Evolutionary conservation across 345 rosid genomes (phyloP).

Genomic region (Eucalyptus pauciflora): DNA sequence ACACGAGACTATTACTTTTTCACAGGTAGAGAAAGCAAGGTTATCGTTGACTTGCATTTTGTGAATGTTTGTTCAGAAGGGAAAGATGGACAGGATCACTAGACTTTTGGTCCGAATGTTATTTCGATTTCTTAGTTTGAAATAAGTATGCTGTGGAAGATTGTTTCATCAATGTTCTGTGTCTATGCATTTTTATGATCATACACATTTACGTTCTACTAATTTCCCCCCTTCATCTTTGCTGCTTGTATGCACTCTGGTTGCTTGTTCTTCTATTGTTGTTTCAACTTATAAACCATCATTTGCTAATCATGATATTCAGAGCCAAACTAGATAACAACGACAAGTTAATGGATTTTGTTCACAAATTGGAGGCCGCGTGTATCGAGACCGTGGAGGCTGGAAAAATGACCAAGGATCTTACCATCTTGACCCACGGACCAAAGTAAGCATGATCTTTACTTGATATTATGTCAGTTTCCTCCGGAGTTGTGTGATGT

Average conservation of each 20-base stretch:
- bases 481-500: neutral
- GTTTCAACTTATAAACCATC: neutral
- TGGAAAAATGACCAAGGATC: slow-evolving; percentile 98
- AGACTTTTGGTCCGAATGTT: neutral
- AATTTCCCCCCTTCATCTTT: neutral
- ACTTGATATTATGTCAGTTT: neutral
- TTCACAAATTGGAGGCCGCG: slow-evolving; percentile 72
- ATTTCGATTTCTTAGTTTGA: neutral
- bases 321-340: slow-evolving; percentile 94
- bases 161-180: neutral
- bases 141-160: neutral
- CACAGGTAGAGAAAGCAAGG: neutral
- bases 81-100: neutral
- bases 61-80: neutral
- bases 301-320: neutral
- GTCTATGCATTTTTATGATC: neutral
- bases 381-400: slow-evolving; percentile 80
- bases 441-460: slow-evolving; percentile 40
- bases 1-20: neutral
- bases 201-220: neutral
- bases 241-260: neutral
- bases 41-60: neutral
- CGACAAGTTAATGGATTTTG: slow-evolving; percentile 59
- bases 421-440: slow-evolving; percentile 74
- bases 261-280: neutral